A percentile compares a stretch with the other conserved stretches of the same genome.
These are phyloP conservation scores for Termitomyces sp. DNA, from an alignment of 768 basidiomycete genomes.

Conservation along the genomic window DNA sequence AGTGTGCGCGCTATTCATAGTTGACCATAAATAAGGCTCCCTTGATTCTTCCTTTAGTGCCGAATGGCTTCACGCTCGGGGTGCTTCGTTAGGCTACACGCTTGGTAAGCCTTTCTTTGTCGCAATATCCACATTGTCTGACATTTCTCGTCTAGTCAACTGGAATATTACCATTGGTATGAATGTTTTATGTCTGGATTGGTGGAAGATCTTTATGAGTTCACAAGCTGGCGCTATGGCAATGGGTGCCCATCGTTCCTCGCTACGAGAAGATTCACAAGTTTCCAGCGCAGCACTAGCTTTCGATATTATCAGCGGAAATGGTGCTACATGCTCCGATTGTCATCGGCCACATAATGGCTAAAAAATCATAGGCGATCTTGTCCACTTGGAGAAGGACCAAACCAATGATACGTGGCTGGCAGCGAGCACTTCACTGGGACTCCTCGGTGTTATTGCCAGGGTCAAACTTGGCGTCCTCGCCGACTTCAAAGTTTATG, in stretches of 20 bases:
- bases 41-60: slow-evolving; percentile 16
- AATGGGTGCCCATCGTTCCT: slow-evolving; percentile 35
- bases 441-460: slow-evolving; percentile 28
- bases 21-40: not conserved
- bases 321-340: slow-evolving; percentile 14
- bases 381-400: slow-evolving; percentile 26
- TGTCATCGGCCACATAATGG: not conserved
- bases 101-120: slow-evolving; percentile 15
- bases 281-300: slow-evolving; percentile 28
- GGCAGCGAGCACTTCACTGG: slow-evolving; percentile 32
- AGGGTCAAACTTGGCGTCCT: slow-evolving; percentile 25
- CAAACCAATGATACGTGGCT: slow-evolving; percentile 28
- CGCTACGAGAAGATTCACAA: slow-evolving; percentile 31
- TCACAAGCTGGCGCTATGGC: slow-evolving; percentile 27
- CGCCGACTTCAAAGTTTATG: slow-evolving; percentile 30
- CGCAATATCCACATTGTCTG: not conserved
- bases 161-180: slow-evolving; percentile 33
- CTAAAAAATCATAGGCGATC: slow-evolving; percentile 19
- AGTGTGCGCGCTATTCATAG: slow-evolving; percentile 16
- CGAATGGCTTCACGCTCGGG: slow-evolving; percentile 28
- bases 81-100: slow-evolving; percentile 27
- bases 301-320: slow-evolving; percentile 31
- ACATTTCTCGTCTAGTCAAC: slow-evolving; percentile 20
- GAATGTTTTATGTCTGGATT: not conserved
- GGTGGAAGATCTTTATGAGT: not conserved